Conservation (phyloP, 176 grass and related monocot genomes). For the Bonia amplexicaulis region DNA sequence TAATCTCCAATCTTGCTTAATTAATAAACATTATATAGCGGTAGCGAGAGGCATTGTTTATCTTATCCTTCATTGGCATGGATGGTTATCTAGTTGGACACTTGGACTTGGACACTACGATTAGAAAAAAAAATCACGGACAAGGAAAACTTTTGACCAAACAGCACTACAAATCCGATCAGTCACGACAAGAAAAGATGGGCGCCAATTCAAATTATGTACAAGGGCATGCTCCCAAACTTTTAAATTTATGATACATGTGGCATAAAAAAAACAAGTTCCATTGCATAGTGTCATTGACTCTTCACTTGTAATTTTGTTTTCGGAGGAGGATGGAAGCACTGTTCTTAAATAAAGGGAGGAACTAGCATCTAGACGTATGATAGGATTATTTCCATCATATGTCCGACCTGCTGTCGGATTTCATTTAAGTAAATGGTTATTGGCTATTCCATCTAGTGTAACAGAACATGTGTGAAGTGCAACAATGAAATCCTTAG, state of each 20-base stretch:
- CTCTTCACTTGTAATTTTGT: not conserved
- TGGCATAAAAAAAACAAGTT: not conserved
- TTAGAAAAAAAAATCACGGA: not conserved
- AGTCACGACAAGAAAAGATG: not conserved
- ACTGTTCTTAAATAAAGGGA: not conserved
- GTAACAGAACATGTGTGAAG: no score
- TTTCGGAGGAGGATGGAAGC: not conserved
- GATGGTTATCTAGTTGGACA: constrained; percentile 35
- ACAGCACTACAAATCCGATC: not conserved
- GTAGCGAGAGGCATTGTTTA: constrained; percentile 23
- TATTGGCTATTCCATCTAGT: no score
- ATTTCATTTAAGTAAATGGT: no score
- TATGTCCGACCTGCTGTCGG: rapidly evolving
- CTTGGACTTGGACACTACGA: constrained; percentile 27
- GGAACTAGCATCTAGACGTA: no score
- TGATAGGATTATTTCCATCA: no score
- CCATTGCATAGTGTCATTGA: not conserved
- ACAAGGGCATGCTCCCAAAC: not conserved
- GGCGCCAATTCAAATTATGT: not conserved
- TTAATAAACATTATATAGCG: not conserved
- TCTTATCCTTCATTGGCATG: constrained; percentile 19
- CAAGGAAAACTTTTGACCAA: constrained; percentile 21
- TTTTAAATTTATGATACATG: not conserved
- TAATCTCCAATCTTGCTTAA: constrained; percentile 2
- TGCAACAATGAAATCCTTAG: no score